phyloP scores from a whole-genome alignment of 192 early-diverging fungal genomes.

The Radiomyces spectabilis region DNA sequence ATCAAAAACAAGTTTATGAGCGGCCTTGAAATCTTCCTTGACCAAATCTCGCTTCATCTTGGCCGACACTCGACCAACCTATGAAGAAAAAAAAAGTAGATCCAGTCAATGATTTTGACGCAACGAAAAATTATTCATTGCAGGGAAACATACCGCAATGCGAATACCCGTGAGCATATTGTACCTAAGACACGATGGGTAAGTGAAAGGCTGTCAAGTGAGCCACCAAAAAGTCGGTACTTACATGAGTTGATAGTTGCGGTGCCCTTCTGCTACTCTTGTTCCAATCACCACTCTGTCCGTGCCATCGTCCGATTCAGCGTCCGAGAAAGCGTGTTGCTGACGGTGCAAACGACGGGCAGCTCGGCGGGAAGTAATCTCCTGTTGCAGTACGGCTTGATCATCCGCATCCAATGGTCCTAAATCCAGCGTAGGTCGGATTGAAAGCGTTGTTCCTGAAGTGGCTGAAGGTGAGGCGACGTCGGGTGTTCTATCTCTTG shows the following conservation, averaged over 20 bases:
- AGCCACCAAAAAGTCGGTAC: no score
- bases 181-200: no score
- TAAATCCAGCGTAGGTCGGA: no score
- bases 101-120: neutral
- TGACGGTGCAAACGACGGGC: constrained; percentile 33
- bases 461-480: no score
- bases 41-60: constrained; percentile 67
- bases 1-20: constrained; percentile 96
- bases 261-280: constrained; percentile 82
- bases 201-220: no score
- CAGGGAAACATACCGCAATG: no score
- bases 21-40: constrained; percentile 75
- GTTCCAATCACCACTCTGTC: constrained; percentile 59
- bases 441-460: no score
- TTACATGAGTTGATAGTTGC: constrained; percentile 86
- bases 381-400: constrained; percentile 29
- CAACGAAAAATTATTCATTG: neutral
- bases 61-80: constrained; percentile 75
- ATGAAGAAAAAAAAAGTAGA: neutral
- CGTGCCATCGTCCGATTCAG: constrained; percentile 26
- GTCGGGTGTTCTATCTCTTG: no score
- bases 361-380: constrained; percentile 33
- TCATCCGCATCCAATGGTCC: constrained; percentile 25
- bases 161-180: constrained; percentile 97
- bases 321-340: constrained; percentile 12